Percentiles rank a stretch among this genome's conserved stretches.
Evolutionary conservation across 139 green algal species (phyloP).

Genomic region (Chlamydomonas schloesseri): DNA sequence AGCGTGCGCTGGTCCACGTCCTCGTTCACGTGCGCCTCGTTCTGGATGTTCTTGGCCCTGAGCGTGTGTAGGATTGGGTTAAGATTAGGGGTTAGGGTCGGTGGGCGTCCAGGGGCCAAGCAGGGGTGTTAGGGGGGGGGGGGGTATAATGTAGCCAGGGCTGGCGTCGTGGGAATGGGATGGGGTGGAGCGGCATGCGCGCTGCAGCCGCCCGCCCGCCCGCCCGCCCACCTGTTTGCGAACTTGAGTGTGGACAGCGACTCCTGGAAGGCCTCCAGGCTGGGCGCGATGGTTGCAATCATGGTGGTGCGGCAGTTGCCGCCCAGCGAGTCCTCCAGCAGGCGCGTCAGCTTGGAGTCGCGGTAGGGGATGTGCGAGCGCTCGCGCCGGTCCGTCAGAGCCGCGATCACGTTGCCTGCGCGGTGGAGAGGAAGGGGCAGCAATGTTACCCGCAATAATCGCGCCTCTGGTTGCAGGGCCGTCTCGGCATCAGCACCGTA

Average conservation of each 20-base stretch:
- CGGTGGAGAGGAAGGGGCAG: no score
- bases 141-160: no score
- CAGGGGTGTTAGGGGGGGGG: no score
- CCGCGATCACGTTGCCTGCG: constrained; percentile 95
- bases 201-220: no score
- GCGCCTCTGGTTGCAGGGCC: no score
- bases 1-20: constrained; percentile 95
- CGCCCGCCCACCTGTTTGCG: constrained; percentile 82
- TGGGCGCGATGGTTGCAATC: constrained; percentile 90
- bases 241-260: constrained; percentile 87
- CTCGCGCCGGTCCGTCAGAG: constrained; percentile 85
- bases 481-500: no score
- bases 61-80: constrained; percentile 58
- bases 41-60: constrained; percentile 96
- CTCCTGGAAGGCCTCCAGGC: constrained; percentile 83
- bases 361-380: constrained; percentile 93
- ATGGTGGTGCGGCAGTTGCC: constrained; percentile 97
- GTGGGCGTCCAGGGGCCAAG: no score
- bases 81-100: no score
- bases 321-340: constrained; percentile 94
- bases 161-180: no score
- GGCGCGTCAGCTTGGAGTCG: constrained; percentile 96
- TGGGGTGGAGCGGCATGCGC: no score
- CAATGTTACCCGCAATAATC: no score
- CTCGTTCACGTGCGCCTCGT: constrained; percentile 95